A percentile compares a stretch with the other conserved stretches of the same genome.
phyloP scores from a whole-genome alignment of 495 filamentous ascomycete species.

The Chaetomium tenue region DNA sequence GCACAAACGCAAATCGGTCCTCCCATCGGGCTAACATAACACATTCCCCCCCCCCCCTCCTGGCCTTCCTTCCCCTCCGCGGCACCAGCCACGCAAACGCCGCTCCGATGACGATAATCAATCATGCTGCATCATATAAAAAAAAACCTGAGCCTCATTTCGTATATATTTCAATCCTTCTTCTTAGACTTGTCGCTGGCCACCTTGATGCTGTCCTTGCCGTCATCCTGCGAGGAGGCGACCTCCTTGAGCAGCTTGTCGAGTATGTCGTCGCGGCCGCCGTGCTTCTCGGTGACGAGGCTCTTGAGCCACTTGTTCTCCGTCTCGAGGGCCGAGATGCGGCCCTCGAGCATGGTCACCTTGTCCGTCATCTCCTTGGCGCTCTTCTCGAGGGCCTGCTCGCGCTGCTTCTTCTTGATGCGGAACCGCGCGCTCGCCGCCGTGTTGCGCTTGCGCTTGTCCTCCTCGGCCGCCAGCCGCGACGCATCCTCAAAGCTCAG shows the following conservation, averaged over 20 bases:
- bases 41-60: neutral
- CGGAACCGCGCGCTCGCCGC: conserved; percentile 93
- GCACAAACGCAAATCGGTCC: conserved; percentile 5
- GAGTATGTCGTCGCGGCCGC: conserved; percentile 51
- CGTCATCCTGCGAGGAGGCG: conserved; percentile 15
- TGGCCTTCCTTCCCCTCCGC: no score
- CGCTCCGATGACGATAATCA: conserved; percentile 2
- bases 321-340: conserved; percentile 82
- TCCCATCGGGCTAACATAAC: neutral
- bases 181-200: conserved; percentile 4
- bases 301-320: conserved; percentile 98
- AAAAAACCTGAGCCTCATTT: neutral
- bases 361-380: conserved; percentile 91
- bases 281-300: conserved; percentile 89
- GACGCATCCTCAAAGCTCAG: conserved; percentile 65
- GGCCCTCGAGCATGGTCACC: conserved; percentile 71
- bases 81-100: conserved; percentile 16
- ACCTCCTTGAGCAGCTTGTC: conserved; percentile 47
- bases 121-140: neutral
- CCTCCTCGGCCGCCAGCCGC: conserved; percentile 84
- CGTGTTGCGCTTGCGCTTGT: conserved; percentile 94
- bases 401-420: conserved; percentile 98
- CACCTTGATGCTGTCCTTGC: conserved; percentile 18
- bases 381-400: conserved; percentile 84
- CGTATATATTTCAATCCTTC: conserved; percentile 1